Conservation (phyloP, 805 yeast species). For the Ogataea nakhonphanomensis region DNA sequence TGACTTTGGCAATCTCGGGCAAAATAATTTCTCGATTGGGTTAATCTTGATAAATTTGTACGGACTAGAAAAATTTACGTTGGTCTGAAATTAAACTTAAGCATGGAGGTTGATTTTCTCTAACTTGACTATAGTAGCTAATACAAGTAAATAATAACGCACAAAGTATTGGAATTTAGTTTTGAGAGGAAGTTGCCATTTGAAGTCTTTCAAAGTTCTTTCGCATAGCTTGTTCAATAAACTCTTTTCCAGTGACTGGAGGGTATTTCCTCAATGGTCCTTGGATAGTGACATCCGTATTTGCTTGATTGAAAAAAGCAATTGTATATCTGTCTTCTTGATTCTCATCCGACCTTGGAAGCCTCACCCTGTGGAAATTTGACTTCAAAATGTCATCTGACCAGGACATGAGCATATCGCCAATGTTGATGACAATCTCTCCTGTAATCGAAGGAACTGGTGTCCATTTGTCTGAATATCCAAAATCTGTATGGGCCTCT, state of each 20-base stretch:
- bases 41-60: too few species aligned
- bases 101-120: too few species aligned
- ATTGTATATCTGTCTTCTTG: conserved; percentile 31
- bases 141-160: too few species aligned
- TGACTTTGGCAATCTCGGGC: too few species aligned
- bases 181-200: neutral
- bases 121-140: too few species aligned
- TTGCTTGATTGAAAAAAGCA: conserved; percentile 37
- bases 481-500: conserved; percentile 35
- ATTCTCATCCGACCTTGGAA: conserved; percentile 29
- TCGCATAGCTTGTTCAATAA: conserved; percentile 35
- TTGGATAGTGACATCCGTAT: conserved; percentile 31
- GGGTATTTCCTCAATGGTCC: conserved; percentile 29
- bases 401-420: conserved; percentile 40
- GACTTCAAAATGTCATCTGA: conserved; percentile 34
- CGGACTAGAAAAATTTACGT: too few species aligned
- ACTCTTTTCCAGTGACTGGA: conserved; percentile 30
- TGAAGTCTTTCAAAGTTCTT: conserved; percentile 27
- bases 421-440: conserved; percentile 36
- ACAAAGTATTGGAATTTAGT: too few species aligned
- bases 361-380: conserved; percentile 35
- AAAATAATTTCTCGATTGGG: too few species aligned
- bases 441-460: conserved; percentile 34
- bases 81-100: too few species aligned
- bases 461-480: conserved; percentile 34